Percentiles rank a stretch among this genome's conserved stretches.
phyloP scores from a whole-genome alignment of 805 yeast genomes.

The Sugiyamaella valdiviana region DNA sequence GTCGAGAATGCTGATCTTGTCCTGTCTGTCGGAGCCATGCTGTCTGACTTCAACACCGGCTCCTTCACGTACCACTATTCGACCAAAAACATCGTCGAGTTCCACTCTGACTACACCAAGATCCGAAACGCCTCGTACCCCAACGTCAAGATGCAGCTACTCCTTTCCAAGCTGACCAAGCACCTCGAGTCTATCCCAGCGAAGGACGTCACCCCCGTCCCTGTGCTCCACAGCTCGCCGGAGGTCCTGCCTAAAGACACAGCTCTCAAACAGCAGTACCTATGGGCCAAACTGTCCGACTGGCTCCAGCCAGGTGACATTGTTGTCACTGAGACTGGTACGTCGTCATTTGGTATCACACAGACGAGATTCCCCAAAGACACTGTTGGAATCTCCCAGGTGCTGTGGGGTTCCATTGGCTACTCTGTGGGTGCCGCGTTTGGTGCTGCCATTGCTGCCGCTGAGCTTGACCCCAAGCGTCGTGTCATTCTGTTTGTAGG shows the following conservation, averaged over 20 bases:
- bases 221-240: conserved; percentile 45
- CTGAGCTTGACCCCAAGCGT: conserved; percentile 40
- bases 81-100: conserved; percentile 48
- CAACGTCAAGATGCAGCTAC: conserved; percentile 47
- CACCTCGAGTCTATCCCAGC: conserved; percentile 25
- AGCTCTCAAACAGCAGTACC: conserved; percentile 38
- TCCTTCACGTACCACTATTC: conserved; percentile 55
- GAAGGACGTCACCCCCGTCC: conserved; percentile 36
- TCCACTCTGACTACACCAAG: conserved; percentile 51
- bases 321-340: conserved; percentile 58
- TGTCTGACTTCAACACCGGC: conserved; percentile 88
- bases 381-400: conserved; percentile 51
- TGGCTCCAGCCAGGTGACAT: conserved; percentile 54
- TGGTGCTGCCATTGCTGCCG: conserved; percentile 56
- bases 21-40: conserved; percentile 71
- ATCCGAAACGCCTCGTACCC: conserved; percentile 47
- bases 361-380: conserved; percentile 50
- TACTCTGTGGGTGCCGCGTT: conserved; percentile 58
- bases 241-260: conserved; percentile 29
- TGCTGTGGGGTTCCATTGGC: conserved; percentile 62
- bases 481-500: conserved; percentile 58
- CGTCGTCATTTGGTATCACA: conserved; percentile 56
- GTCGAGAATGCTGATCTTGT: conserved; percentile 73
- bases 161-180: conserved; percentile 29
- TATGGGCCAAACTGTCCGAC: conserved; percentile 46